Evolutionary conservation across 768 basidiomycete genomes (phyloP).

Genomic region (Pleurotus platypus): DNA sequence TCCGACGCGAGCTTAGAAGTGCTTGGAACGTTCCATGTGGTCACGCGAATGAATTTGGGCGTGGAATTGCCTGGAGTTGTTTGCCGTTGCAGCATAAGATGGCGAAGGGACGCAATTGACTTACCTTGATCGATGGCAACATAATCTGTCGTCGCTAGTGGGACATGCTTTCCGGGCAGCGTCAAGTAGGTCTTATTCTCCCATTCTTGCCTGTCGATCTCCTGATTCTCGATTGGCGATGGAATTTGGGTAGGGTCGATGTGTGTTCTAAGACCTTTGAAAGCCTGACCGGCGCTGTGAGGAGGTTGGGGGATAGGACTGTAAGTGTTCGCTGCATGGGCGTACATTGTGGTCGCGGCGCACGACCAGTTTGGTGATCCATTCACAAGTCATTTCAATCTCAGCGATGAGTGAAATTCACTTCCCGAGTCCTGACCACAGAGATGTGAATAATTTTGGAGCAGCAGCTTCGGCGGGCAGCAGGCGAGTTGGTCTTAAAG

Average conservation of each 20-base stretch:
- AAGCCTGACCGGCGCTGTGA: conserved; percentile 56
- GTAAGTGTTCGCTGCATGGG: conserved; percentile 35
- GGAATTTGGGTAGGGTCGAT: conserved; percentile 91
- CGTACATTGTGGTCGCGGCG: conserved; percentile 20
- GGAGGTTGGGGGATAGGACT: conserved; percentile 59
- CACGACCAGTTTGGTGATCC: too few relatives aligned
- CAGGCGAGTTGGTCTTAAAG: too few relatives aligned
- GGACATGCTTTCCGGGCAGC: conserved; percentile 57
- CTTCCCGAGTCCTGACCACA: too few relatives aligned
- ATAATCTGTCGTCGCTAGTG: conserved; percentile 84
- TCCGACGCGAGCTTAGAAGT: conserved; percentile 76
- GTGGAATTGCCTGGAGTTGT: conserved; percentile 72
- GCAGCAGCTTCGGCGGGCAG: too few relatives aligned
- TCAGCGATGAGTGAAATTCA: too few relatives aligned
- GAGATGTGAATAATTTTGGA: too few relatives aligned
- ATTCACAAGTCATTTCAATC: too few relatives aligned
- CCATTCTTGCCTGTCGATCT: conserved; percentile 77
- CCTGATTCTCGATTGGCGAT: conserved; percentile 79
- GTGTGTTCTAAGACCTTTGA: conserved; percentile 66
- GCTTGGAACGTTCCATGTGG: conserved; percentile 86
- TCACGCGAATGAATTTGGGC: conserved; percentile 84
- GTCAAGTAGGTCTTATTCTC: conserved; percentile 65
- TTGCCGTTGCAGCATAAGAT: background rate
- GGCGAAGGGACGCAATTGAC: conserved; percentile 1
- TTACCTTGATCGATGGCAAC: conserved; percentile 86